Evolutionary conservation across 2,329 filamentous ascomycete genomes (phyloP), one percentile per base, ranked within the genome.

Genomic region (Parastagonospora avenae): DNA sequence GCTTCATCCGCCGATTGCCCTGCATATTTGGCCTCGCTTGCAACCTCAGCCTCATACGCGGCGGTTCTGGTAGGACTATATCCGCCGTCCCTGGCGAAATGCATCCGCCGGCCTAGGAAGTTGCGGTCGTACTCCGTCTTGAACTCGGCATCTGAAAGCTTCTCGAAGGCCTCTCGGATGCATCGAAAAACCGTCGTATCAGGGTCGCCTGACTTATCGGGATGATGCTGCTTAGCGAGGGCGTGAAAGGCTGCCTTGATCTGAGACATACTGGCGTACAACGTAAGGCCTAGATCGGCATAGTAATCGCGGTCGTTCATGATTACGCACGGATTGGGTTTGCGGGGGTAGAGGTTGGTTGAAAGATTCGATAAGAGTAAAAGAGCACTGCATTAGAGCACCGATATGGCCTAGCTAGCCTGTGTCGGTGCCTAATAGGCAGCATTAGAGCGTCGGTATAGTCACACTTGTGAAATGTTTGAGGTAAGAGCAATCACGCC

Each of bases 171-270:
- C 35, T 63, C 58, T 1, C 50, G 58, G 5, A 14, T 50, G 9
- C 46, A 41, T 3, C 53, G 52, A 35, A 63, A 64, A 4, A 37
- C 33, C 12, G 42, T 35, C 11, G 50, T 14, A 19, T 60, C 56
- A 11, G 15, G 19, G 6, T 9, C 15, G 74, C 96, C 96, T 79
- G 96, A 96, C 42, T 92, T 96, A 74, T 97, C 93, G 8, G 93
- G 93, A 68, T 97, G 93, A 70, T 85, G 96, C 68, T 96, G 96
- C 76, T 96, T 97, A 14, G 93, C 93, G 50, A 96, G 80, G 41
- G 91, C 89, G 72, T 96, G 97, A 78, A 97, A 97, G 2, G 93
- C 92, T 74, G 95, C 95, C 73, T 97, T 97, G 73, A 97, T 96
- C 29, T 96, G 91, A 47, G 84, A 78, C 2, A 89, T 77, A 1